Evolutionary conservation across 1,284 basidiomycete genomes (phyloP), one percentile per base, ranked within the genome.

Genomic region (Ganoderma boninense): DNA sequence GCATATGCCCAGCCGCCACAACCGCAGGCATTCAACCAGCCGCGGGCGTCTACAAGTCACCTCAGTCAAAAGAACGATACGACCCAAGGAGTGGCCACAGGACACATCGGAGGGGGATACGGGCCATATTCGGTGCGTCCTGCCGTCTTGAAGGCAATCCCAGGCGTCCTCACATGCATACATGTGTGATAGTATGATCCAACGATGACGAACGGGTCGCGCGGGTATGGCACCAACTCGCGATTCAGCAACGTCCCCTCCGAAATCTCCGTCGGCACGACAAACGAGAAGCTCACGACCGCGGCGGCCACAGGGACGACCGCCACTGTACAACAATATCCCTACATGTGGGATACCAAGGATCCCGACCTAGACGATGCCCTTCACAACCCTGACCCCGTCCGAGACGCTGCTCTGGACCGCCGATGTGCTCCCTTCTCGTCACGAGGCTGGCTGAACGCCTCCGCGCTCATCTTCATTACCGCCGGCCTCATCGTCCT

Each of bases 311-410:
- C 89, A 13, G 71, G 76, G n/a, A 71, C 71, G 23, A 77, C 78
- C 2, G 71, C 76, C 32, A 76, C 78, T 38, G 76, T 78, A 16
- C 78, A 78, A 32, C 76, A 78, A 65, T 92, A 88, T 75, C 76
- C 80, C 65, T 92, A 88, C 76, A 78, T 91, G 74, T 94, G 91
- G 92, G 93, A 94, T 72, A 80, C 83, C 54, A 87, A 87, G 77
- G 93, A 94, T 68, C 89, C 92, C 10, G 93, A 95, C 77, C 84
- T 92, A 23, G 93, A 95, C 80, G 93, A 95, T 77, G 84, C 87
- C 4, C 84, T 95, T 14, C 93, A 95, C 76, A 92, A 92, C 78
- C 92, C 92, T 6, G 90, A 92, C 79, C 91, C 92, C 11, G 82
- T 86, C n/a, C 86, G 87, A 60, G 87, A 89, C 67, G 86, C 86